Conservation (phyloP, 805 yeast species). For the Pichia cabralensis region DNA sequence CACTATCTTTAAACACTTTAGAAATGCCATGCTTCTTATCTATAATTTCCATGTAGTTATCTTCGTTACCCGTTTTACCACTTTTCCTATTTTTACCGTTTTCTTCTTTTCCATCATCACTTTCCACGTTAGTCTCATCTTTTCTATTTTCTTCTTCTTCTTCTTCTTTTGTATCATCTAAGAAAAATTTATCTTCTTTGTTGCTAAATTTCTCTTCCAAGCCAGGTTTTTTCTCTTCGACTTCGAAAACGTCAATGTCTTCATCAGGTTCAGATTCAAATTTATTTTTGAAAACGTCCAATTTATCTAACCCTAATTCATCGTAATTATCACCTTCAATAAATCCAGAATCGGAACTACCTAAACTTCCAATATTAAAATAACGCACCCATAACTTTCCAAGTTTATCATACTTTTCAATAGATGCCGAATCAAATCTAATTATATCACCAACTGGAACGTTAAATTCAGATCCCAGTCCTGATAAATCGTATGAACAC, state of each 20-base stretch:
- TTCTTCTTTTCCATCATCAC: no score
- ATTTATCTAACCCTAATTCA: constrained; percentile 21
- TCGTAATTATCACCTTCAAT: constrained; percentile 25
- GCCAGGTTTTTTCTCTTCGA: no score
- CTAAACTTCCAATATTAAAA: constrained; percentile 22
- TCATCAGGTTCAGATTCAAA: no score
- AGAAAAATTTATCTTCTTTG: not conserved
- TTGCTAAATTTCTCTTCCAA: no score
- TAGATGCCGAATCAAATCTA: constrained; percentile 23
- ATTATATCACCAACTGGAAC: constrained; percentile 37
- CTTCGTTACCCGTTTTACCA: no score
- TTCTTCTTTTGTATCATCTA: not conserved
- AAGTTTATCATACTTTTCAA: constrained; percentile 29
- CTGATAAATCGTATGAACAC: constrained; percentile 52
- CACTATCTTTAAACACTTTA: no score
- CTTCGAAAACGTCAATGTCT: not conserved
- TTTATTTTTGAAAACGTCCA: constrained; percentile 7
- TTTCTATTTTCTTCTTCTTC: not conserved
- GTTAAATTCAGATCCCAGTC: constrained; percentile 33
- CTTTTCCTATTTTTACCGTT: no score
- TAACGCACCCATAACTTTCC: constrained; percentile 47
- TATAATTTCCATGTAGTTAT: no score
- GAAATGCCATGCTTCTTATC: no score
- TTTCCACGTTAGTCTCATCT: not conserved
- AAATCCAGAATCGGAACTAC: constrained; percentile 19